Evolutionary conservation across 306 rosid species (phyloP).

Genomic region (Vigna nakashimae): DNA sequence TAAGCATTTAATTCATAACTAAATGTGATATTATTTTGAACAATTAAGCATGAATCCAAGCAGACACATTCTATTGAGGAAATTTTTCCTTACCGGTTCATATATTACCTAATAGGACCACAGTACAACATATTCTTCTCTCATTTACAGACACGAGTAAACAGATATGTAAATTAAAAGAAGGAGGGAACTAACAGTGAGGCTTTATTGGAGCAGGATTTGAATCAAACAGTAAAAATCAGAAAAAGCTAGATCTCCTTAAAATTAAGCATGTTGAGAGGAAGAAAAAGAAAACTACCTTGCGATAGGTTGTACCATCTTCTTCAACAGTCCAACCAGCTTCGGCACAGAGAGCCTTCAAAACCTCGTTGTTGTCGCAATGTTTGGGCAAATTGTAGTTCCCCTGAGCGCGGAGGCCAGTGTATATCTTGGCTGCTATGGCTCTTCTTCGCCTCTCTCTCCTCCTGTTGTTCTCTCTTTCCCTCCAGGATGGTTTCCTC

Average conservation of each 20-base stretch:
- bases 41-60: neutral
- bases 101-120: conserved; percentile 2
- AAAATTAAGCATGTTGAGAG: neutral
- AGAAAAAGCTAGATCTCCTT: conserved; percentile 32
- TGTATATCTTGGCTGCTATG: conserved; percentile 79
- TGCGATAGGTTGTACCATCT: conserved; percentile 92
- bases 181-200: neutral
- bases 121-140: conserved; percentile 15
- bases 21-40: neutral
- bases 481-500: conserved; percentile 98
- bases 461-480: conserved; percentile 90
- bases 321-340: conserved; percentile 99
- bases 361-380: conserved; percentile 90
- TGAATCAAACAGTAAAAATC: conserved; percentile 26
- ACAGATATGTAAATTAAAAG: conserved; percentile 4
- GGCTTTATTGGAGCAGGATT: conserved; percentile 14
- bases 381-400: conserved; percentile 90
- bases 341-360: conserved; percentile 85
- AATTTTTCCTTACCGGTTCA: neutral
- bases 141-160: neutral
- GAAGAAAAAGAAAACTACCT: conserved; percentile 49
- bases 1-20: too few relatives aligned
- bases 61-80: neutral
- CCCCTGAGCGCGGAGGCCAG: conserved; percentile 88
- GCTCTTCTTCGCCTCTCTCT: conserved; percentile 92